These are phyloP conservation scores for Sphaerostilbella broomeana DNA, from an alignment of 2,329 filamentous ascomycete genomes.

Conservation along the genomic window DNA sequence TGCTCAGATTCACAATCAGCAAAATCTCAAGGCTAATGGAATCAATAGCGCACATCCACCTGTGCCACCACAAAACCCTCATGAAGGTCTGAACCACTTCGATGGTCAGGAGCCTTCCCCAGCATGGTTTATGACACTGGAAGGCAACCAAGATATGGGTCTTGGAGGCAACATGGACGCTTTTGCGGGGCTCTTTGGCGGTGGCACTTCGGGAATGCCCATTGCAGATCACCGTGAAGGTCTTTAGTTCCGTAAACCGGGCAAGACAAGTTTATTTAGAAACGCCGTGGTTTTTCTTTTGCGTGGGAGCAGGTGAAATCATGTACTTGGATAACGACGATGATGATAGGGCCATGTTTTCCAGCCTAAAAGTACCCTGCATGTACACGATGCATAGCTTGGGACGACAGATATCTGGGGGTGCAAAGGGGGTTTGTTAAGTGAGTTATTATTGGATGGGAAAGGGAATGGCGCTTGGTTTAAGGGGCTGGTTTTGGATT, in stretches of 20 bases:
- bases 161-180: constrained; percentile 39
- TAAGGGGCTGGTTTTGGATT: too few relatives aligned
- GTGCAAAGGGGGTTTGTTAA: too few relatives aligned
- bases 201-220: constrained; percentile 31
- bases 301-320: too few relatives aligned
- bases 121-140: constrained; percentile 88
- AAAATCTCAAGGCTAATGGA: constrained; percentile 24
- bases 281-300: too few relatives aligned
- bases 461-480: too few relatives aligned
- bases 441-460: too few relatives aligned
- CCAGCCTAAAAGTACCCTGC: too few relatives aligned
- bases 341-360: too few relatives aligned
- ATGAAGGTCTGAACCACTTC: constrained; percentile 20
- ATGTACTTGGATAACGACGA: too few relatives aligned
- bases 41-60: constrained; percentile 25
- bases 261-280: too few relatives aligned
- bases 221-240: constrained; percentile 25
- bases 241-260: constrained; percentile 1
- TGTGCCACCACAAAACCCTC: constrained; percentile 17
- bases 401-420: too few relatives aligned
- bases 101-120: constrained; percentile 45
- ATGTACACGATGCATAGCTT: too few relatives aligned
- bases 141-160: constrained; percentile 44
- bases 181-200: constrained; percentile 44
- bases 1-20: constrained; percentile 21